phyloP scores from a whole-genome alignment of 257 asterid genomes.

The Linaria vulgaris region DNA sequence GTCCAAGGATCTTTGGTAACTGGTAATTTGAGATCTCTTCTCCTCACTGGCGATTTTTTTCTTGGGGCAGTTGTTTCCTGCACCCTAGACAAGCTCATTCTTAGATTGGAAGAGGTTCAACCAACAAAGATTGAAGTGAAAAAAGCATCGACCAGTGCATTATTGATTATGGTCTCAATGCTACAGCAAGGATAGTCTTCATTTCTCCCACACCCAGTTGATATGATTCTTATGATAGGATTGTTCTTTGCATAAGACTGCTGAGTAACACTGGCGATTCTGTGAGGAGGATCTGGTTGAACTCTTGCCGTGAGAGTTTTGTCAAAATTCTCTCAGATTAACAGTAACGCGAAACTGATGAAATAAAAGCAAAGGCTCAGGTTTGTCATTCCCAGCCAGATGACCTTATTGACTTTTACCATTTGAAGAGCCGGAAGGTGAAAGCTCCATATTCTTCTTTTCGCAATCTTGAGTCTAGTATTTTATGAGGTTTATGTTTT shows the following conservation, averaged over 20 bases:
- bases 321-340: constrained; percentile 89
- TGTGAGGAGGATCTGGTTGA: constrained; percentile 78
- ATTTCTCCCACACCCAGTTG: constrained; percentile 88
- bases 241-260: constrained; percentile 75
- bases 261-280: constrained; percentile 69
- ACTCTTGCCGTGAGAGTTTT: constrained; percentile 88
- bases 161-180: constrained; percentile 82
- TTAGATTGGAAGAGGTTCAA: constrained; percentile 92
- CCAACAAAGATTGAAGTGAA: constrained; percentile 72
- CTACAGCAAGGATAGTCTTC: constrained; percentile 90
- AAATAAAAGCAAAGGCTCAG: constrained; percentile 83
- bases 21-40: constrained; percentile 86
- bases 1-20: constrained; percentile 66
- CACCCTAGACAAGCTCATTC: constrained; percentile 78
- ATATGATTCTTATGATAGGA: constrained; percentile 85
- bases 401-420: constrained; percentile 93
- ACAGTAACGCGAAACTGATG: constrained; percentile 89
- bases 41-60: constrained; percentile 90
- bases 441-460: neutral
- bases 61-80: constrained; percentile 91
- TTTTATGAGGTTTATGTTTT: constrained; percentile 11
- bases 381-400: constrained; percentile 81
- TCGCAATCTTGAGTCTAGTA: no score
- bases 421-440: constrained; percentile 94
- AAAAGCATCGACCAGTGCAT: constrained; percentile 56